Conservation (phyloP, 441 rosid species). For the Mallotus japonicus region DNA sequence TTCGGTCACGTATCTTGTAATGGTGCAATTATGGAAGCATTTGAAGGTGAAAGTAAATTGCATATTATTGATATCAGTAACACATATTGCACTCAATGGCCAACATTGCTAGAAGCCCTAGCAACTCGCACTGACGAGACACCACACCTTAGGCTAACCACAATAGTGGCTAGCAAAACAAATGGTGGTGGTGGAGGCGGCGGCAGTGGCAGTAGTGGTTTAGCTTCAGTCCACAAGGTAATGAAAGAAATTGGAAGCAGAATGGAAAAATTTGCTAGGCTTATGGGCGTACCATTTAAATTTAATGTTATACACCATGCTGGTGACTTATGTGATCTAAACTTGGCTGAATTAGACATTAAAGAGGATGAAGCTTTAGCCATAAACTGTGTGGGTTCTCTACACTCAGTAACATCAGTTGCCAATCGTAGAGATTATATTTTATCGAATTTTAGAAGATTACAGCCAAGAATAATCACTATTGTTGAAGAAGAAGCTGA, state of each 20-base stretch:
- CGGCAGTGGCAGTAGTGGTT: conserved; percentile 25
- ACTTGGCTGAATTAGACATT: conserved; percentile 47
- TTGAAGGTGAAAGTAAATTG: conserved; percentile 69
- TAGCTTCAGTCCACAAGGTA: conserved; percentile 47
- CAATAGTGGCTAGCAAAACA: conserved; percentile 46
- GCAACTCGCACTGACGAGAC: conserved; percentile 89
- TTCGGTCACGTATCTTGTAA: conserved; percentile 91
- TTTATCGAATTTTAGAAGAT: conserved; percentile 48
- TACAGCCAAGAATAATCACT: conserved; percentile 73
- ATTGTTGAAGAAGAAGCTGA: conserved; percentile 92
- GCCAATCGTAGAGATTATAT: conserved; percentile 54
- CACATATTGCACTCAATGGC: conserved; percentile 97
- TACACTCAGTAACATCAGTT: conserved; percentile 52
- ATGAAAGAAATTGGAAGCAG: conserved; percentile 86
- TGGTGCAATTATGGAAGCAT: conserved; percentile 88
- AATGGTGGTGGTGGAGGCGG: conserved; percentile 21
- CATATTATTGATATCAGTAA: conserved; percentile 84
- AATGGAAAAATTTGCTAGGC: conserved; percentile 91
- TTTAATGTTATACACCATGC: conserved; percentile 71
- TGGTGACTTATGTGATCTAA: conserved; percentile 67
- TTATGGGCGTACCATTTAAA: conserved; percentile 94
- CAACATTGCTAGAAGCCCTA: conserved; percentile 85
- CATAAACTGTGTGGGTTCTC: conserved; percentile 61
- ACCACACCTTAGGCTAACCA: conserved; percentile 71
- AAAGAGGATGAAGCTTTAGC: conserved; percentile 74